Conservation (phyloP, 176 grass and related monocot genomes). For the Cymbopogon citratus region DNA sequence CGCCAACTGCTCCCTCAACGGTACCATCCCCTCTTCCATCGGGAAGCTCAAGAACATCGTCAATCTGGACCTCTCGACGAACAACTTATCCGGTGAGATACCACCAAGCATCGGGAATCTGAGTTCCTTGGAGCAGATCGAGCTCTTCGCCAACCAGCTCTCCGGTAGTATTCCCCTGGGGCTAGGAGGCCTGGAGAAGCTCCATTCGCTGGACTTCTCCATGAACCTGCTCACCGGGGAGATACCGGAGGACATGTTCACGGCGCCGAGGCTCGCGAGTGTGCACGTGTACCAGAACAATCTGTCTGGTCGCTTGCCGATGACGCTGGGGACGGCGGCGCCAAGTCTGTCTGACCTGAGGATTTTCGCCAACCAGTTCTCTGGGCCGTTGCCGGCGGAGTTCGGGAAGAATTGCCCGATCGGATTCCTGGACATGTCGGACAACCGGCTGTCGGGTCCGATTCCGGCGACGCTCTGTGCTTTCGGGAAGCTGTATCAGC, state of each 20-base stretch:
- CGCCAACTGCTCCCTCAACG: constrained; percentile 55
- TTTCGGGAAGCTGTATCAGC: constrained; percentile 39
- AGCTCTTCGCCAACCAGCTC: constrained; percentile 66
- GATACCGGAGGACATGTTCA: constrained; percentile 66
- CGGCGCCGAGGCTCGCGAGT: constrained; percentile 42
- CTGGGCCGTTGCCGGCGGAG: constrained; percentile 50
- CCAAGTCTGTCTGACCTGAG: constrained; percentile 49
- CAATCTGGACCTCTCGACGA: constrained; percentile 69
- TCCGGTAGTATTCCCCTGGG: constrained; percentile 60
- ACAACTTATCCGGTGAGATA: constrained; percentile 55
- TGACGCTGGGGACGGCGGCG: constrained; percentile 27
- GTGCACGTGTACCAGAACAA: constrained; percentile 70
- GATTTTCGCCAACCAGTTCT: constrained; percentile 60
- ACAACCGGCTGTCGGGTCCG: constrained; percentile 57
- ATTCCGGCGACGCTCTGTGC: constrained; percentile 61
- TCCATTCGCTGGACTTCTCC: constrained; percentile 54
- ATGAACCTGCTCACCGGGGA: constrained; percentile 54
- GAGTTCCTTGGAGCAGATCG: constrained; percentile 57
- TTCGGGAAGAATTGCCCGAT: constrained; percentile 69
- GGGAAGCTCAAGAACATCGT: constrained; percentile 43
- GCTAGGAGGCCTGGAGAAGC: constrained; percentile 44
- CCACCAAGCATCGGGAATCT: constrained; percentile 38
- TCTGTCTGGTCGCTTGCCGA: constrained; percentile 47
- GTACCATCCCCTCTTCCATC: constrained; percentile 58
- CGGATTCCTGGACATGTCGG: constrained; percentile 46